Conservation (phyloP, 257 asterid genomes). For the Solanum sejunctum region DNA sequence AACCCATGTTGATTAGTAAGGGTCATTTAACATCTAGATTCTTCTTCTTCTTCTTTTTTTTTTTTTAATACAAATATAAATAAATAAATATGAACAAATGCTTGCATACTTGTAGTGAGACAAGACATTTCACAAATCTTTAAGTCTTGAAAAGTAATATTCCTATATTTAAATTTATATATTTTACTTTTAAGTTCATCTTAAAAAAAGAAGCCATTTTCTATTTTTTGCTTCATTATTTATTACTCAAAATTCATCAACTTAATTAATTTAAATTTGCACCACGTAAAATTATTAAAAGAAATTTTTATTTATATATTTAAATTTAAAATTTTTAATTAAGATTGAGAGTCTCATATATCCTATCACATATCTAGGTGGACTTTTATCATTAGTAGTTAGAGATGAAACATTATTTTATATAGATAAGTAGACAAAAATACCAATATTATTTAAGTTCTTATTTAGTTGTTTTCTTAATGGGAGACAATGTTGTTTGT, state of each 20-base stretch:
- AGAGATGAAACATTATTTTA: background rate
- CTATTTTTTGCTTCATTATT: background rate
- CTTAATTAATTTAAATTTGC: background rate
- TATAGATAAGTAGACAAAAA: background rate
- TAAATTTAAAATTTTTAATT: background rate
- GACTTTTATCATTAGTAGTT: background rate
- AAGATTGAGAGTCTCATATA: background rate
- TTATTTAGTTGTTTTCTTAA: background rate
- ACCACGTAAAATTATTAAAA: background rate
- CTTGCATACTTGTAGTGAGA: background rate
- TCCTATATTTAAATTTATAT: no score
- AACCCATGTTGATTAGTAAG: background rate
- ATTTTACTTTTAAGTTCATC: no score
- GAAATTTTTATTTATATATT: background rate
- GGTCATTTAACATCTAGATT: background rate
- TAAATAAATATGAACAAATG: background rate
- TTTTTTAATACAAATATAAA: background rate
- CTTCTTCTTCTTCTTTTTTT: fast-evolving
- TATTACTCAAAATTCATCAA: background rate
- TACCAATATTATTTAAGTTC: background rate
- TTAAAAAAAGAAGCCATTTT: no score
- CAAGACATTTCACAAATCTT: background rate
- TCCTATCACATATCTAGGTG: background rate
- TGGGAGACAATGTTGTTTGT: background rate
- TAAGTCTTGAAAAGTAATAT: background rate